Evolutionary conservation across 345 rosid genomes (phyloP), one percentile per base, ranked within the genome.

Genomic region (Odontarrhena argentea): DNA sequence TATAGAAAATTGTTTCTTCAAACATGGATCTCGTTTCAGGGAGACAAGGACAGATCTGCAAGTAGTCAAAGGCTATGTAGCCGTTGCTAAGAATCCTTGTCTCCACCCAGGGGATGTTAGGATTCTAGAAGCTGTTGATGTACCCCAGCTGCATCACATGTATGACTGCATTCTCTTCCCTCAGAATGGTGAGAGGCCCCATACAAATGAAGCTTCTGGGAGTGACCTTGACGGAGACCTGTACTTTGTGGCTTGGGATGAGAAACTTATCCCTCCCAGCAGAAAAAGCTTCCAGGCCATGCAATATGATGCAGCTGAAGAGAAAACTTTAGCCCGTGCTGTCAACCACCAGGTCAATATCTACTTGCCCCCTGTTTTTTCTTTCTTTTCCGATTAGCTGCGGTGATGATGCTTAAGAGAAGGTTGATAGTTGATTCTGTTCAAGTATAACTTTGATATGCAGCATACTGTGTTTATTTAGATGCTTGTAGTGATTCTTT

Each of bases 221-320:
- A 88, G 97, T 86, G 98, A 93, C 71, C 90, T 93, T 36, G 98
- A 93, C 40, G 98, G 98, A 41, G 98, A 93, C 69, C 79, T 90
- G 26, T 88, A 90, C 69, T 90, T 90, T 56, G 97, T 86, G 56
- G 78, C 98, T 2, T 93, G 98, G 98, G 97, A 93, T 80, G 89
- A 78, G 70, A 77, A 77, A 68, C 92, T 93, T 38, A 83, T 93
- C 74, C 97, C 96, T 36, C 96, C 89, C 2, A 79, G 87, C 62
- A 83, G 74, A 78, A 75, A 41, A 78, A 93, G 98, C 72, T 88
- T 76, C 79, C 43, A 62, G 4, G 92, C 97, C 1, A 90, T 93
- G 97, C 71, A 69, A 7, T 93, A 88, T 75, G 80, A 74, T 73
- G 67, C 82, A 30, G 85, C 77, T 5, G 84, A 78, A 65, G 73